Evolutionary conservation across 768 basidiomycete species (phyloP).

Genomic region (Polyporus arcularius): DNA sequence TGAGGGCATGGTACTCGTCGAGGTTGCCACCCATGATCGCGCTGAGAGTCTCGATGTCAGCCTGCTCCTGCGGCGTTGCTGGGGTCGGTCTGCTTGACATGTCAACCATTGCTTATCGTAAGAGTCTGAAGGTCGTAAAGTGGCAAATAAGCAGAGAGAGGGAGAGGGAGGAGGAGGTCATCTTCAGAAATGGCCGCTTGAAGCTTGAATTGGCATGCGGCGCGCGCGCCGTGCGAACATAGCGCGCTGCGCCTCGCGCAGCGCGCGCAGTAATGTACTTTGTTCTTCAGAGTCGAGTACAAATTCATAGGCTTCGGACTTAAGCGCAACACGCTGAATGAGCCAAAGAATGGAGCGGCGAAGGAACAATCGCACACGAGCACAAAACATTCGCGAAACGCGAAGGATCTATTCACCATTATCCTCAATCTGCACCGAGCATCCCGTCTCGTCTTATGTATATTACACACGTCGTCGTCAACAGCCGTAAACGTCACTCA

Average conservation of each 20-base stretch:
- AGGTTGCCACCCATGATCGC: conserved; percentile 41
- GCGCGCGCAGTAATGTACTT: too few relatives aligned
- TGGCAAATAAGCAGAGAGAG: background rate
- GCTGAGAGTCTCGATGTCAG: conserved; percentile 35
- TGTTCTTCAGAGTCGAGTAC: too few relatives aligned
- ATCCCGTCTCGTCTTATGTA: background rate
- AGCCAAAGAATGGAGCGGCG: too few relatives aligned
- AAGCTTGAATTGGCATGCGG: background rate
- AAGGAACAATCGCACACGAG: background rate
- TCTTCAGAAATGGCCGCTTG: background rate
- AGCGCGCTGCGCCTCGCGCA: too few relatives aligned
- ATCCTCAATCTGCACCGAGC: background rate
- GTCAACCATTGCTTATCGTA: background rate
- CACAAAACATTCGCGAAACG: background rate
- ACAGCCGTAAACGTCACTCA: too few relatives aligned
- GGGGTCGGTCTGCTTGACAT: conserved; percentile 7
- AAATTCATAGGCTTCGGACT: too few relatives aligned
- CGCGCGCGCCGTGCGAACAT: background rate
- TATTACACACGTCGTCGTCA: background rate
- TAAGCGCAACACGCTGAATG: too few relatives aligned
- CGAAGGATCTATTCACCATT: background rate
- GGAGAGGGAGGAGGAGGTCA: background rate
- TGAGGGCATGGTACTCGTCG: conserved; percentile 49
- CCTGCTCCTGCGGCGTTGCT: conserved; percentile 25
- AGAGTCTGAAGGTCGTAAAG: background rate